These are phyloP conservation scores for Petrea volubilis DNA, from an alignment of 257 asterid genomes.

Conservation along the genomic window DNA sequence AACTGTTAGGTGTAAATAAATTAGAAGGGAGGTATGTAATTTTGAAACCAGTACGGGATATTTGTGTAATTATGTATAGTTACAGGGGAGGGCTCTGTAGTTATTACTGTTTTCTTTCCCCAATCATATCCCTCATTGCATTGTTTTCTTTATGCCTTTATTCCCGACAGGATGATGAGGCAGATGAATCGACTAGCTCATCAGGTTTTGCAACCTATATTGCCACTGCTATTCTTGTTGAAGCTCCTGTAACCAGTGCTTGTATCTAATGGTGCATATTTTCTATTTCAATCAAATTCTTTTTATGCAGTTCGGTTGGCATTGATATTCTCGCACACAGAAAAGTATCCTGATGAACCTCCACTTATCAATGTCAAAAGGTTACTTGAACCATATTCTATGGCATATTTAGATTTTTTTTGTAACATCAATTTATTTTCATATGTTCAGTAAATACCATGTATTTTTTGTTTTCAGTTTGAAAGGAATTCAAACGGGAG, in stretches of 20 bases:
- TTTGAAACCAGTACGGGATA: too few species aligned
- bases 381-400: slow-evolving; percentile 33
- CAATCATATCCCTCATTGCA: slow-evolving; percentile 9
- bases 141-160: neutral
- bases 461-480: slow-evolving; percentile 51
- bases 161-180: slow-evolving; percentile 68
- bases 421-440: too few species aligned
- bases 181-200: slow-evolving; percentile 55
- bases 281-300: slow-evolving; percentile 27
- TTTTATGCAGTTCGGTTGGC: slow-evolving; percentile 67
- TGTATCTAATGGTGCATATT: slow-evolving; percentile 9
- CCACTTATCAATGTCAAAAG: slow-evolving; percentile 75
- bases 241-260: slow-evolving; percentile 26
- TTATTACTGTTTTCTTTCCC: too few species aligned
- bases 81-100: too few species aligned
- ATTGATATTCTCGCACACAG: slow-evolving; percentile 86
- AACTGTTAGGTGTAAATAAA: too few species aligned
- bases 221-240: slow-evolving; percentile 16
- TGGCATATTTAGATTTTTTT: too few species aligned
- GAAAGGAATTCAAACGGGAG: slow-evolving; percentile 69
- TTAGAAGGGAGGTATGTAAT: too few species aligned
- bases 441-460: neutral
- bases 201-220: slow-evolving; percentile 51
- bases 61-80: too few species aligned
- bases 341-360: slow-evolving; percentile 91